Evolutionary conservation across 2,329 filamentous ascomycete species (phyloP).

Genomic region (Elsinoe arachidis): DNA sequence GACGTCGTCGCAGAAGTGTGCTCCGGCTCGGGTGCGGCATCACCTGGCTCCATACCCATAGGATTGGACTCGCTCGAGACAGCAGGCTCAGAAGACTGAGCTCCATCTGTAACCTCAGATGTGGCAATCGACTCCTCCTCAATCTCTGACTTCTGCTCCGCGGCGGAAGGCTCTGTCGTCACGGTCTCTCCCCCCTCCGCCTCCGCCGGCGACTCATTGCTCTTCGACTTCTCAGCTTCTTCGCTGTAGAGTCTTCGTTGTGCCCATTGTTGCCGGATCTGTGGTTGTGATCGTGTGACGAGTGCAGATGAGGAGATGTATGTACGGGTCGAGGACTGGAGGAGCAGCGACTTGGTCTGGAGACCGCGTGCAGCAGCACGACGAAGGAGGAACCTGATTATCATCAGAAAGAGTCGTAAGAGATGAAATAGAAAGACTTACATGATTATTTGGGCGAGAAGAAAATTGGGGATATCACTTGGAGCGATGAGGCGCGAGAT

Average conservation of each 20-base stretch:
- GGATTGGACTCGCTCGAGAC: constrained; percentile 17
- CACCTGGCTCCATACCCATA: constrained; percentile 15
- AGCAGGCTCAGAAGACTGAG: constrained; percentile 14
- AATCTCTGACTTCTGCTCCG: constrained; percentile 23
- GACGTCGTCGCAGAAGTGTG: constrained; percentile 13
- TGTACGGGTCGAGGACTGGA: constrained; percentile 35
- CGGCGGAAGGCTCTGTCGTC: constrained; percentile 23
- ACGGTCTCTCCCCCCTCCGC: constrained; percentile 28
- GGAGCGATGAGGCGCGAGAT: neutral
- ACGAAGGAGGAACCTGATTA: constrained; percentile 48
- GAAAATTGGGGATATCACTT: neutral
- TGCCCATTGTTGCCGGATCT: constrained; percentile 20
- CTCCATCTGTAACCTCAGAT: neutral
- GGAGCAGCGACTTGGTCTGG: constrained; percentile 37
- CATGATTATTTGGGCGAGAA: constrained; percentile 2
- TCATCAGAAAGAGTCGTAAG: neutral
- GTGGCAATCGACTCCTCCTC: constrained; percentile 18
- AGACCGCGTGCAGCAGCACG: constrained; percentile 49
- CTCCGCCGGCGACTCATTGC: constrained; percentile 17
- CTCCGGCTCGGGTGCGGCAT: constrained; percentile 12
- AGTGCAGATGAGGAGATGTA: constrained; percentile 31
- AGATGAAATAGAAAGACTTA: neutral
- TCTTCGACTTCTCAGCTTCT: constrained; percentile 25
- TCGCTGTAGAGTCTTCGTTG: constrained; percentile 44
- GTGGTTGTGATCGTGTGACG: constrained; percentile 33